These are phyloP conservation scores for Nicotiana paniculata DNA, from an alignment of 257 asterid species.

Conservation along the genomic window DNA sequence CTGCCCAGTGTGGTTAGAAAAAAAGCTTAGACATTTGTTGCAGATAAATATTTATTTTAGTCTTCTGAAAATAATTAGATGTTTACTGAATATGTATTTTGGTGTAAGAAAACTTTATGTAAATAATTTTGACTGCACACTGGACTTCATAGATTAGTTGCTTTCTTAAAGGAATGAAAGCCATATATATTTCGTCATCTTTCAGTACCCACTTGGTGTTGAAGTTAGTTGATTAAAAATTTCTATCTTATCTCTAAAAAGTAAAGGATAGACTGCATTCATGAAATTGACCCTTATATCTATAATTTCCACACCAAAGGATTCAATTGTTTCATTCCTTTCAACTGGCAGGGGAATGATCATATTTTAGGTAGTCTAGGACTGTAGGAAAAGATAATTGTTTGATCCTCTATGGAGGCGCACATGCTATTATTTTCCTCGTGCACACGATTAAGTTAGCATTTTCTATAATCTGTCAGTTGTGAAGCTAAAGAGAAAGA, in stretches of 20 bases:
- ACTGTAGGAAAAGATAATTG: background rate
- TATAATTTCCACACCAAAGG: background rate
- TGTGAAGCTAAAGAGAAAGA: slow-evolving; percentile 81
- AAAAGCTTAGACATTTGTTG: background rate
- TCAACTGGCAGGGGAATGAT: background rate
- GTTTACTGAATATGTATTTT: background rate
- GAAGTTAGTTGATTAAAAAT: background rate
- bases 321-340: background rate
- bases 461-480: slow-evolving; percentile 32
- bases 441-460: background rate
- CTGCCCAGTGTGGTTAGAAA: background rate
- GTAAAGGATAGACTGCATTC: background rate
- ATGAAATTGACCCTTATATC: background rate
- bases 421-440: background rate
- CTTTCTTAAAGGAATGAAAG: background rate
- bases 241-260: background rate
- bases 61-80: background rate
- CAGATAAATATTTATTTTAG: background rate
- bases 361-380: background rate
- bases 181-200: background rate
- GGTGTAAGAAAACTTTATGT: background rate
- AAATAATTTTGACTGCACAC: background rate
- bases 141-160: background rate
- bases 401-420: background rate
- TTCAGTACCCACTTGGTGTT: background rate